Evolutionary conservation across 2,329 filamentous ascomycete species (phyloP).

Genomic region (Coniochaeta ligniaria): DNA sequence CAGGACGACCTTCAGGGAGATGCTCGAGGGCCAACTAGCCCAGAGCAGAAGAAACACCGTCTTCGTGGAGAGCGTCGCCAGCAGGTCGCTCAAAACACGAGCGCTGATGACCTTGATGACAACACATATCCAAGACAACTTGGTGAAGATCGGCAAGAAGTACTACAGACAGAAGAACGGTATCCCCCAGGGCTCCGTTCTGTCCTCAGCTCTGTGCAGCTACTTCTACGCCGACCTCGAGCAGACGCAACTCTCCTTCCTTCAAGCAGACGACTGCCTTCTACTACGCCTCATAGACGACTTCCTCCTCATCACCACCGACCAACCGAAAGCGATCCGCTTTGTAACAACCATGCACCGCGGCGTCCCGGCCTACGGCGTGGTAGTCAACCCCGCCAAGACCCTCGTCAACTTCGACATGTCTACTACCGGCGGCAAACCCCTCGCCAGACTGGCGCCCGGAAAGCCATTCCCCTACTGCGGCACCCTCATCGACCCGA

Average conservation of each 20-base stretch:
- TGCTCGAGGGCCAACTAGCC: slow-evolving; percentile 32
- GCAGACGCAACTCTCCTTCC: slow-evolving; percentile 44
- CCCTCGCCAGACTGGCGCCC: slow-evolving; percentile 39
- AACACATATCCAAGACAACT: slow-evolving; percentile 76
- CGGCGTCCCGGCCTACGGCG: slow-evolving; percentile 73
- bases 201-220: slow-evolving; percentile 85
- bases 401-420: slow-evolving; percentile 79
- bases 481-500: slow-evolving; percentile 68
- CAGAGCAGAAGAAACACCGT: slow-evolving; percentile 57
- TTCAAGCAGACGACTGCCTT: slow-evolving; percentile 43
- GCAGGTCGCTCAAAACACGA: slow-evolving; percentile 47
- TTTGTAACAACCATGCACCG: slow-evolving; percentile 78
- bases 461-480: slow-evolving; percentile 74
- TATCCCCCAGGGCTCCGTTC: slow-evolving; percentile 86
- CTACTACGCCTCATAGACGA: slow-evolving; percentile 85
- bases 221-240: slow-evolving; percentile 95
- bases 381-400: slow-evolving; percentile 69
- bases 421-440: slow-evolving; percentile 44
- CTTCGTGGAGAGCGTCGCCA: slow-evolving; percentile 64
- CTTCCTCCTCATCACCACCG: slow-evolving; percentile 78
- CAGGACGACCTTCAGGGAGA: slow-evolving; percentile 33
- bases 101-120: slow-evolving; percentile 62
- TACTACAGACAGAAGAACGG: slow-evolving; percentile 82
- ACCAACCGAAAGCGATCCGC: slow-evolving; percentile 54
- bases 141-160: slow-evolving; percentile 82